Conservation (phyloP, 1,284 basidiomycete species). For the Anthracocystis setariae region DNA sequence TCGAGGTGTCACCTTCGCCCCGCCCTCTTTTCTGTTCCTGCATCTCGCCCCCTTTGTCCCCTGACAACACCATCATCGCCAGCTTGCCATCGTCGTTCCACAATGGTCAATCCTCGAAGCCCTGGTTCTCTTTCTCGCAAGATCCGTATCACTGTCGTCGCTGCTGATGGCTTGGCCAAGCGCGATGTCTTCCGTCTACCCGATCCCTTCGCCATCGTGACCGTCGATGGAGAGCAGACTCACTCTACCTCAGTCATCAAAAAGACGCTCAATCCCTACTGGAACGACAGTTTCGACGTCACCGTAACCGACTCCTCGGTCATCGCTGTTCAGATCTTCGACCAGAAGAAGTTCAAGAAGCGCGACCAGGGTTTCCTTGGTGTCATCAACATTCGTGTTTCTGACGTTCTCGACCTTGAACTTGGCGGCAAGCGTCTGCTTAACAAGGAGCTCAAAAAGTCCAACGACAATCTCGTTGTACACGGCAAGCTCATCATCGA, state of each 20-base stretch:
- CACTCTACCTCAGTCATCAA: conserved; percentile 78
- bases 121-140: conserved; percentile 59
- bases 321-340: conserved; percentile 92
- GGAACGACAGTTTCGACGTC: conserved; percentile 67
- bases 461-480: conserved; percentile 67
- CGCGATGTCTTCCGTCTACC: conserved; percentile 75
- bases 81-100: neutral
- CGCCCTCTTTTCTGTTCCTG: no score
- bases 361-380: conserved; percentile 94
- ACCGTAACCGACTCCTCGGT: conserved; percentile 89
- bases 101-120: conserved; percentile 61
- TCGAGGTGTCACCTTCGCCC: no score
- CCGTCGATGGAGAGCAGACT: conserved; percentile 92
- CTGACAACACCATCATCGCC: neutral
- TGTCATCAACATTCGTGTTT: conserved; percentile 89
- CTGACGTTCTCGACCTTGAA: conserved; percentile 88
- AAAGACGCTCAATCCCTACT: conserved; percentile 68
- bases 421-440: conserved; percentile 82
- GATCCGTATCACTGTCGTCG: conserved; percentile 66
- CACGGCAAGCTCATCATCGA: conserved; percentile 68
- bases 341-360: conserved; percentile 95
- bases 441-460: conserved; percentile 66
- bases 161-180: conserved; percentile 65
- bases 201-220: conserved; percentile 93
- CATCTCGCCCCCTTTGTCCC: no score